Conservation (phyloP, 345 rosid species). For the Lepidium sativum region DNA sequence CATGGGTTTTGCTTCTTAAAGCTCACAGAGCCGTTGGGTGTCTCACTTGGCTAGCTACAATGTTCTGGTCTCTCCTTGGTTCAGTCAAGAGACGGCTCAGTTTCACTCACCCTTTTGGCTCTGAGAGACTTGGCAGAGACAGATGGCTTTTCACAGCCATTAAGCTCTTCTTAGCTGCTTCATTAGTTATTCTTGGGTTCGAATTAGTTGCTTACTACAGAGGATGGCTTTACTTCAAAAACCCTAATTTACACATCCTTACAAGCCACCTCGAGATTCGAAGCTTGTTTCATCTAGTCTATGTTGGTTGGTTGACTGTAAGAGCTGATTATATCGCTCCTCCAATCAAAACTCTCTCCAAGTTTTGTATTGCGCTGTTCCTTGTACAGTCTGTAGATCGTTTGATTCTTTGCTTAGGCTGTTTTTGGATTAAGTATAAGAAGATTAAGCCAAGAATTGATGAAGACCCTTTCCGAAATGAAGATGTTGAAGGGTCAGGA, state of each 20-base stretch:
- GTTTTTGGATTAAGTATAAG: conserved; percentile 64
- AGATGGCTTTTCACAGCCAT: conserved; percentile 46
- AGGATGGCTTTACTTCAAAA: conserved; percentile 69
- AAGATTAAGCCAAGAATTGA: conserved; percentile 52
- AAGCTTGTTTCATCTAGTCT: conserved; percentile 51
- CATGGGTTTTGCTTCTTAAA: conserved; percentile 82
- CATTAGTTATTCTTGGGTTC: conserved; percentile 47
- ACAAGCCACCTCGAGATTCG: conserved; percentile 39
- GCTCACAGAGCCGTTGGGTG: conserved; percentile 82
- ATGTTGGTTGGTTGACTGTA: conserved; percentile 51
- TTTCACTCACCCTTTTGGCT: conserved; percentile 42
- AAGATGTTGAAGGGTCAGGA: conserved; percentile 40
- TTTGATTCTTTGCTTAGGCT: conserved; percentile 58
- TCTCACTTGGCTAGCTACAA: conserved; percentile 58
- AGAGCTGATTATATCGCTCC: conserved; percentile 69
- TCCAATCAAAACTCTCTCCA: conserved; percentile 45
- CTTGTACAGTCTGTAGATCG: conserved; percentile 72
- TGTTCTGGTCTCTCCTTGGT: conserved; percentile 70
- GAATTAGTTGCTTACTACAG: conserved; percentile 59
- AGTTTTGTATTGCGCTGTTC: conserved; percentile 60
- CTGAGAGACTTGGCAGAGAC: conserved; percentile 53
- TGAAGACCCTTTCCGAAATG: conserved; percentile 39
- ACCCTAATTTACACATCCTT: conserved; percentile 49
- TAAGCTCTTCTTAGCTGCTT: conserved; percentile 41
- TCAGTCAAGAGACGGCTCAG: conserved; percentile 57